Evolutionary conservation across 1,284 basidiomycete species (phyloP), one percentile per base, ranked within the genome.

Genomic region (Puccinia novopanici): DNA sequence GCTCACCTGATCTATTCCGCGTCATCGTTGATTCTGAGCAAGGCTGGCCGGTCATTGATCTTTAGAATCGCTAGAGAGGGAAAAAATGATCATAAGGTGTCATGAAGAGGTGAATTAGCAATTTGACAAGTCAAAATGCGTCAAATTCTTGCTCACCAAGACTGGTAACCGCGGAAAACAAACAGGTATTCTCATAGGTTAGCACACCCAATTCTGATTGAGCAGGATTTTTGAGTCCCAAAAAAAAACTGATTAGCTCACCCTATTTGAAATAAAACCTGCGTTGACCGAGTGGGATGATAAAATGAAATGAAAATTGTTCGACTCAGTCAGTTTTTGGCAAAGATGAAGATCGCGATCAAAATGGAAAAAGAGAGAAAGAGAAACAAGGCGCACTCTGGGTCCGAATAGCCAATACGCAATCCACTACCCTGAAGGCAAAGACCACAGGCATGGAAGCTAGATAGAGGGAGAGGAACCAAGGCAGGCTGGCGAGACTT

Each of bases 361-460:
- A 27, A 30, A 52, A 30, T 19, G 37, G 22, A 24, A 22, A 6
- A 37, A 27, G n/a, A n/a, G 4, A 19, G 13, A 34, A 10, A 59
- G 24, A 61, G 37, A 45, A 73, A 61, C 17, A 63, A 73, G 37
- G 87, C 92, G 86, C 85, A n/a, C 92, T 93, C 94, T 98, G 1
- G 96, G 94, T 0, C 97, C 97, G 94, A 98, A 98, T 82, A 95
- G 95, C 88, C n/a, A 99, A 93, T 87, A 99, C 97, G 86, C 97
- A 99, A 86, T 99, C 97, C 2, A 98, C 94, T 84, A 99, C 95
- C 67, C 97, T 91, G 88, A 98, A 99, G 0, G 97, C 96, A 85
- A 99, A 99, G 68, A 99, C 92, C 90, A 99, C 93, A 0, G 97
- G 97, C 94, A 99, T 98, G 84, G 94, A 96, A 87, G 98, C 98